Conservation (phyloP, 2,329 filamentous ascomycete genomes). For the Colletotrichum siamense region DNA sequence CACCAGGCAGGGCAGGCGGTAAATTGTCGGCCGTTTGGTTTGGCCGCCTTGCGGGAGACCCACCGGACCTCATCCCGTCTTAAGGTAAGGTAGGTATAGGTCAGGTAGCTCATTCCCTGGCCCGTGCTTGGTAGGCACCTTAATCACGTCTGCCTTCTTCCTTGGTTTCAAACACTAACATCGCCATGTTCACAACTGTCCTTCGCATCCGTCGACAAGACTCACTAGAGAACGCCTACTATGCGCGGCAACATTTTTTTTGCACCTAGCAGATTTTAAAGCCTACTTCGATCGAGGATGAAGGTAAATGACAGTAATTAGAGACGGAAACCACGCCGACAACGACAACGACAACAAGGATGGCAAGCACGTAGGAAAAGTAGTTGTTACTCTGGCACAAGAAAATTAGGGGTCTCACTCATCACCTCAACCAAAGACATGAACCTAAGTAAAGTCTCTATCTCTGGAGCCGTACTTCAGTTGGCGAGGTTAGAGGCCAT, state of each 20-base stretch:
- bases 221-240: not conserved
- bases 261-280: not conserved
- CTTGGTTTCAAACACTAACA: not conserved
- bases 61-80: not conserved
- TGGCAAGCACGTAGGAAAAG: not conserved
- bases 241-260: too few species aligned
- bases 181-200: not conserved
- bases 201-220: too few species aligned
- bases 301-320: not conserved
- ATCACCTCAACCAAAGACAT: not conserved
- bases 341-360: not conserved
- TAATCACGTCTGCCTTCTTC: not conserved
- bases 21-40: constrained; percentile 19
- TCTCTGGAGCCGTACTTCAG: not conserved
- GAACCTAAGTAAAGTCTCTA: not conserved
- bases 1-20: constrained; percentile 7
- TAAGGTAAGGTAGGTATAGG: not conserved
- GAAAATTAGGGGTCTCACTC: not conserved
- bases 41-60: constrained; percentile 9
- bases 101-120: not conserved
- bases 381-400: not conserved
- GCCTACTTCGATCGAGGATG: not conserved
- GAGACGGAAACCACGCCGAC: not conserved
- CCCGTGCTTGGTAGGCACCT: not conserved
- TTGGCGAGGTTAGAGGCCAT: not conserved